Base-by-base conservation (phyloP, 2,329 filamentous ascomycete genomes). In the Drechslera avenae region DNA sequence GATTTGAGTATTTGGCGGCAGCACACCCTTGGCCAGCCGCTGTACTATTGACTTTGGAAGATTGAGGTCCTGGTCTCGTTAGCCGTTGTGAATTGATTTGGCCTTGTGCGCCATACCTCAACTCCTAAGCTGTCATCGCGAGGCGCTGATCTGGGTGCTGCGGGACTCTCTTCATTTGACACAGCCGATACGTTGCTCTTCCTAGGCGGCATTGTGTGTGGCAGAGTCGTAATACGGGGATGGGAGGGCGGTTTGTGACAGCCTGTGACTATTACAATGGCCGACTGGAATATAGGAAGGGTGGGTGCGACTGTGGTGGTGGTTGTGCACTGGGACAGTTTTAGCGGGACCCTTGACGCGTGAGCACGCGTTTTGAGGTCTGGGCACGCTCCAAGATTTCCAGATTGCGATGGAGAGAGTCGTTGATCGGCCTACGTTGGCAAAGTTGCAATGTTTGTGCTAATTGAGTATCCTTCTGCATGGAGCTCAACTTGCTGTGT, bases 41-140 rank as follows among this genome's bases (percentile, higher is more conserved):
- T 88, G 88, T 59, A 93, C 86, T 74, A 93, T 91, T 5, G 88
- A 91, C 68, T 90, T 91, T 26, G 90, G 90, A 12, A 94, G 80
- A 54, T 81, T 86, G 49, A 92, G 82, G 68, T 93, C 89, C 63
- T 71, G 45, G 28, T 21, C 13, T 23, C 16, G 13, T 48, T 32
- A 52, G 37, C 10, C 4, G 43, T 13, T 10, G 2, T 12, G 16
- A 21, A 16, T 17, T 19, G 16, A 14, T n/a, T 31, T 17, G 13
- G 14, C 16, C 9, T 13, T 45, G 18, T 50, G 53, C 46, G 51
- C 59, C 60, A 32, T 63, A 78, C 77, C 54, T 80, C 78, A 18
- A 80, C 73, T 54, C 74, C 75, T 34, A 79, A 48, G 5, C 73
- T 67, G 48, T 78, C 76, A 40, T 75, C 75, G 50, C 60, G 58